Base-by-base conservation (phyloP, 208 protist genomes). In the Wallacemonas sp. region DNA sequence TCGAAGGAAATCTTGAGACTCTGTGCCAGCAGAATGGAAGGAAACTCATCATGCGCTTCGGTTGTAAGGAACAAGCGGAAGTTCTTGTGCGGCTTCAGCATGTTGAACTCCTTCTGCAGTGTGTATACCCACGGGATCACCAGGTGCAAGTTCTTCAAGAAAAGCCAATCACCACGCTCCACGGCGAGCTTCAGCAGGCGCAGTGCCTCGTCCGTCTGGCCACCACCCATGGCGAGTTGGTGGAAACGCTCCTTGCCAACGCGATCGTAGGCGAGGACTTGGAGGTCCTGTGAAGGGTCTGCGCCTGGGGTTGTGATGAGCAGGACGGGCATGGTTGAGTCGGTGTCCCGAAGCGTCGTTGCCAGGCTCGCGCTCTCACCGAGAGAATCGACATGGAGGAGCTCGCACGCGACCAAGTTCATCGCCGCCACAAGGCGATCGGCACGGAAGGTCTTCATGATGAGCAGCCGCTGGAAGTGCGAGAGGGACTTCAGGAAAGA, bases 91-190 rank as follows among this genome's bases (percentile, higher is more conserved):
- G 84, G 82, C 44, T 84, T 87, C 30, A 98, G 72, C 21, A 82
- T 56, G 46, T 80, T 91, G 41, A 99, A 74, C 70, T 96, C 90
- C 79, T 98, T 97, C 68, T 98, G 93, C 46, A 98, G 82, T 30
- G 65, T 61, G 4, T 81, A 69, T 41, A 98, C 86, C 97, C 98
- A 99, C 44, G 81, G 79, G 58, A 97, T 90, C 30, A 98, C 97
- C 17, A 99, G 84, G 70, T 99, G 97, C 15, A 99, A 62, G 79
- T 99, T 99, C 80, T 99, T 99, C 38, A 99, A 75, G 65, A 97
- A 95, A 8, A 99, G 67, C 97, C 96, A 99, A 38, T 96, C 79
- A 27, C 97, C 96, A 46, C 80, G 84, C 66, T 77, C 78, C 15
- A 92, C 79, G 60, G 78, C 85, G 33, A 70, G 53, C 26, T 78